Evolutionary conservation across 2,329 filamentous ascomycete genomes (phyloP).

Genomic region (Exserohilum rostratum): DNA sequence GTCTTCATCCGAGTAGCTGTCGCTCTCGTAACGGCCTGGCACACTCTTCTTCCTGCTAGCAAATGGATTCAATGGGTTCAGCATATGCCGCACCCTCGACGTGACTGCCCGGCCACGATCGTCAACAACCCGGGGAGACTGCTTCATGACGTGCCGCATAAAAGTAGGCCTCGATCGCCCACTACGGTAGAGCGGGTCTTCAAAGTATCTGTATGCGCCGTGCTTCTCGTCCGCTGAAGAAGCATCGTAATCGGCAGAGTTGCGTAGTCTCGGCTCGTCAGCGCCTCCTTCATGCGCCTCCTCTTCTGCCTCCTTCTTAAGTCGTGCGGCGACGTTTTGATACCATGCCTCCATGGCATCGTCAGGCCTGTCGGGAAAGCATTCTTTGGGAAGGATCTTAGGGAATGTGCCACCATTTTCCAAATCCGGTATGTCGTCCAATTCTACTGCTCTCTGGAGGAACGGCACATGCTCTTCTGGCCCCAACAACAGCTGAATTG

Average conservation of each 20-base stretch:
- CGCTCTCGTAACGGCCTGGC: constrained; percentile 35
- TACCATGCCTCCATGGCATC: constrained; percentile 87
- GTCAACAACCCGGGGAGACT: constrained; percentile 33
- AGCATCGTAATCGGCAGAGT: constrained; percentile 45
- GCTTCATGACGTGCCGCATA: constrained; percentile 48
- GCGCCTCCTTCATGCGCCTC: constrained; percentile 31
- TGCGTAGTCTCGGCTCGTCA: constrained; percentile 36
- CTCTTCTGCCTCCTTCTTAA: constrained; percentile 66
- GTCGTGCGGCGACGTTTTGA: constrained; percentile 71
- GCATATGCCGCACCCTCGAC: constrained; percentile 43
- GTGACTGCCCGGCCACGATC: constrained; percentile 38
- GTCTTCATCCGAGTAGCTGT: constrained; percentile 39
- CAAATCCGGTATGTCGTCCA: constrained; percentile 78
- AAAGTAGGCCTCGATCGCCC: constrained; percentile 52
- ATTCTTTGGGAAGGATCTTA: constrained; percentile 68
- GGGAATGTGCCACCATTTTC: constrained; percentile 65
- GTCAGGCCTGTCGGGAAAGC: constrained; percentile 76
- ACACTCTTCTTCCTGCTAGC: constrained; percentile 32
- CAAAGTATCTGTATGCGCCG: constrained; percentile 56
- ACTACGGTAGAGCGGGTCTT: constrained; percentile 57
- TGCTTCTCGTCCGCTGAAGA: constrained; percentile 50
- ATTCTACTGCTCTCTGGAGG: constrained; percentile 77
- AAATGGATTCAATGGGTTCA: constrained; percentile 38
- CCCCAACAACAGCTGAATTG: constrained; percentile 83
- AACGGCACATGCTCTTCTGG: constrained; percentile 88